Evolutionary conservation across 1,139 yeast species (phyloP).

Genomic region (Geotrichum macrosporum): DNA sequence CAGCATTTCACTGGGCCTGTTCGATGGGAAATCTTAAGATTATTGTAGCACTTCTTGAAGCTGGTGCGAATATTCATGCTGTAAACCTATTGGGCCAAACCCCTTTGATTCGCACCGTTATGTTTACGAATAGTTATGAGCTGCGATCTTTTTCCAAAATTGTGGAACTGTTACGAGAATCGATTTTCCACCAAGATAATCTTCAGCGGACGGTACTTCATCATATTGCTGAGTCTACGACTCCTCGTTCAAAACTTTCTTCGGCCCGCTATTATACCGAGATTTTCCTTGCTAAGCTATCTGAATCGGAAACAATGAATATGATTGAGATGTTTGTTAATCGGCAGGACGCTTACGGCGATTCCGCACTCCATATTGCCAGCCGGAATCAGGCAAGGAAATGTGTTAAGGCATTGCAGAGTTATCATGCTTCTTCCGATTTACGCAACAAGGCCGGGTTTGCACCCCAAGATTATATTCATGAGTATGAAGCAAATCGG

Average conservation of each 20-base stretch:
- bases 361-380: conserved; percentile 82
- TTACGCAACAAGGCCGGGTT: conserved; percentile 67
- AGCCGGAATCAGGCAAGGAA: conserved; percentile 70
- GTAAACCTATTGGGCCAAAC: conserved; percentile 77
- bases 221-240: conserved; percentile 66
- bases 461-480: conserved; percentile 69
- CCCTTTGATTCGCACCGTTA: conserved; percentile 74
- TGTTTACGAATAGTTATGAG: conserved; percentile 85
- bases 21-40: conserved; percentile 79
- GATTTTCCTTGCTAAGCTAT: conserved; percentile 62
- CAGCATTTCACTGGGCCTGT: conserved; percentile 96
- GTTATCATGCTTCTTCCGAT: conserved; percentile 68
- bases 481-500: conserved; percentile 41
- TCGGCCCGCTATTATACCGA: conserved; percentile 82
- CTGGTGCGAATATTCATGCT: conserved; percentile 72
- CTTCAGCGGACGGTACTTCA: conserved; percentile 70
- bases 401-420: conserved; percentile 66
- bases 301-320: conserved; percentile 54
- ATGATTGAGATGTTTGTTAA: conserved; percentile 56
- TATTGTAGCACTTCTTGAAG: conserved; percentile 61
- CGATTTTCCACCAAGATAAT: conserved; percentile 60
- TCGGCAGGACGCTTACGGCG: conserved; percentile 77
- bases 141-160: conserved; percentile 68
- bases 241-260: conserved; percentile 58
- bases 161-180: conserved; percentile 63